These are phyloP conservation scores for Lachancea kluyveri DNA, from an alignment of 805 yeast genomes.

Conservation along the genomic window DNA sequence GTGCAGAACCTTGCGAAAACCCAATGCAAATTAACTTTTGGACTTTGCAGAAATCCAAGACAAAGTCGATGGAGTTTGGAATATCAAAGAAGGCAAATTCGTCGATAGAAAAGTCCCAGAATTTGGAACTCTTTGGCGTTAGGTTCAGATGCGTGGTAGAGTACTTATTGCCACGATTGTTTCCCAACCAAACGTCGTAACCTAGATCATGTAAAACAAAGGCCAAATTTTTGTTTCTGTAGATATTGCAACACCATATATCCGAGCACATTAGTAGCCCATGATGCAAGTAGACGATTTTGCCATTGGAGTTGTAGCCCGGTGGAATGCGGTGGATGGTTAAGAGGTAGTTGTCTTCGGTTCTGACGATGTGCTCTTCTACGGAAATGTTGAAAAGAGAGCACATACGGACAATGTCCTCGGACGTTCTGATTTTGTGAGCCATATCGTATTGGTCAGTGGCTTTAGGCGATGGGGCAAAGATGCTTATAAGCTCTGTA, in stretches of 20 bases:
- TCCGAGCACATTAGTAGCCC: conserved; percentile 89
- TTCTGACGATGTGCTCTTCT: conserved; percentile 72
- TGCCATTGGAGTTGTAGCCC: conserved; percentile 25
- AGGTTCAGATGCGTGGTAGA: conserved; percentile 65
- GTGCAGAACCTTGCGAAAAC: conserved; percentile 92
- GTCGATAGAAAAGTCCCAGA: conserved; percentile 90
- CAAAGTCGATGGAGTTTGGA: conserved; percentile 74
- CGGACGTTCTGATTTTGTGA: conserved; percentile 30
- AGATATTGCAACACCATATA: conserved; percentile 55
- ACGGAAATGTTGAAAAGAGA: conserved; percentile 58
- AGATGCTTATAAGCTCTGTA: conserved; percentile 25
- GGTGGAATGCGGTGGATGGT: conserved; percentile 68
- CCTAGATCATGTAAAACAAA: conserved; percentile 73
- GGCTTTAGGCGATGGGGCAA: conserved; percentile 7
- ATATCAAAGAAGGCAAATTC: conserved; percentile 90
- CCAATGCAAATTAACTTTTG: conserved; percentile 64
- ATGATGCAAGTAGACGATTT: conserved; percentile 80
- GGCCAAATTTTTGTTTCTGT: conserved; percentile 56
- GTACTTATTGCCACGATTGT: conserved; percentile 89
- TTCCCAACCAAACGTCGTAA: conserved; percentile 93
- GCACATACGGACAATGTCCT: conserved; percentile 60
- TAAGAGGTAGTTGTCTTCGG: conserved; percentile 70
- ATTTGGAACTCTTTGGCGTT: conserved; percentile 37
- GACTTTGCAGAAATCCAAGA: conserved; percentile 46
- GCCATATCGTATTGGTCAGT: conserved; percentile 17